These are phyloP conservation scores for Alternaria ventricosa DNA, from an alignment of 2,329 filamentous ascomycete species.

Conservation along the genomic window DNA sequence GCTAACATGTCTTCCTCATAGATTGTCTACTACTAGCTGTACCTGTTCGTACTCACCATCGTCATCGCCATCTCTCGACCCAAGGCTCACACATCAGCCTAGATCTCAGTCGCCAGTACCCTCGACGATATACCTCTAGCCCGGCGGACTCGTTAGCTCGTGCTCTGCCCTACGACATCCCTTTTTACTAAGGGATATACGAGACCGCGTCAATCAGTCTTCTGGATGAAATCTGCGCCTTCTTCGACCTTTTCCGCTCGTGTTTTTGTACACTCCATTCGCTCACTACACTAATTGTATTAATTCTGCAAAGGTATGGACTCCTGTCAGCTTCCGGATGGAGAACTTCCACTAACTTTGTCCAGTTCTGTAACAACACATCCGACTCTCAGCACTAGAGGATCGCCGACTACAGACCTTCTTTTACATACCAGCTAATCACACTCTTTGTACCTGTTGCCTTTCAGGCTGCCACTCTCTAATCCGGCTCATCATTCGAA, in stretches of 20 bases:
- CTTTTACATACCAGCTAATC: constrained; percentile 63
- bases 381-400: constrained; percentile 45
- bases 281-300: constrained; percentile 54
- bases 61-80: neutral
- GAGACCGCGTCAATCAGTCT: constrained; percentile 44
- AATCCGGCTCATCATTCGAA: constrained; percentile 49
- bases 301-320: constrained; percentile 58
- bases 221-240: constrained; percentile 53
- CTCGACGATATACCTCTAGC: constrained; percentile 48
- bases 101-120: constrained; percentile 48
- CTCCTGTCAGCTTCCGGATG: constrained; percentile 11
- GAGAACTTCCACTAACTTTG: constrained; percentile 25
- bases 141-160: constrained; percentile 62
- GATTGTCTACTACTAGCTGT: constrained; percentile 23
- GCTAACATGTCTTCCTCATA: constrained; percentile 20
- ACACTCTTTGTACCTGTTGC: constrained; percentile 59
- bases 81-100: constrained; percentile 35
- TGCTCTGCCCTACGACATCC: constrained; percentile 54
- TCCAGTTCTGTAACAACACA: constrained; percentile 44
- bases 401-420: constrained; percentile 44
- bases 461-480: constrained; percentile 60
- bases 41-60: constrained; percentile 26
- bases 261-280: constrained; percentile 43
- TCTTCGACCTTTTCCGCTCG: constrained; percentile 41
- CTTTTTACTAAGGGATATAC: constrained; percentile 45